Evolutionary conservation across 768 basidiomycete genomes (phyloP), one percentile per base, ranked within the genome.

Genomic region (Coprinopsis sp.): DNA sequence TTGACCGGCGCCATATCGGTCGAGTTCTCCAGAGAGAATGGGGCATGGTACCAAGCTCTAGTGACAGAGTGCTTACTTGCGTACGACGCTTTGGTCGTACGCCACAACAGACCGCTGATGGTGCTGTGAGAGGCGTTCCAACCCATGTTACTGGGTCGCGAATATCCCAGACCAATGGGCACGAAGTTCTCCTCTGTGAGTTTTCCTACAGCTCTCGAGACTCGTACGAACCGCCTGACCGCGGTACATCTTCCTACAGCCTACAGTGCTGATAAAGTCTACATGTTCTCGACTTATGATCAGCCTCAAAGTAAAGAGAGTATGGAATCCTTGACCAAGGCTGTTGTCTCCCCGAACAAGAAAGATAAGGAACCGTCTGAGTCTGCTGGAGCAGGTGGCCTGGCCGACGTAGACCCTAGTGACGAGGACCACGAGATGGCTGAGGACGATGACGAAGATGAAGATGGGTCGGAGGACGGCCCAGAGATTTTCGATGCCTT

Each of bases 11-110:
- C 38, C 83, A 89, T 54, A 64, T 77, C 13, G 79, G 81, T 6
- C 77, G 82, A 10, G 66, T 71, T 25, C 64, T 89, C 33, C 63
- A 69, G 47, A 77, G 76, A 38, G 81, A 88, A 55, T 90, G 88
- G 87, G 89, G 89, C 12, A 64, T 73, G 47, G 66, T 77, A 12
- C 74, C 74, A 5, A 59, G 54, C 28, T 53, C 58, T 16, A 56
- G 70, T 19, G 56, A 67, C 68, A 76, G 76, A 36, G 58, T 82
- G 37, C 87, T 87, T 2, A 84, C 84, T 10, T 93, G 91, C 59
- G 87, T 93, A 16, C 76, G 91, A 46, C 78, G 82, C 24, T 89
- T 93, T 60, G 90, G 87, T 10, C 69, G 84, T 44, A 55, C 60
- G 3, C 53, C 51, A 22, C 54, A 23, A 22, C 28, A 27, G 18